Evolutionary conservation across 257 asterid species (phyloP).

Genomic region (Fraxinus anomala): DNA sequence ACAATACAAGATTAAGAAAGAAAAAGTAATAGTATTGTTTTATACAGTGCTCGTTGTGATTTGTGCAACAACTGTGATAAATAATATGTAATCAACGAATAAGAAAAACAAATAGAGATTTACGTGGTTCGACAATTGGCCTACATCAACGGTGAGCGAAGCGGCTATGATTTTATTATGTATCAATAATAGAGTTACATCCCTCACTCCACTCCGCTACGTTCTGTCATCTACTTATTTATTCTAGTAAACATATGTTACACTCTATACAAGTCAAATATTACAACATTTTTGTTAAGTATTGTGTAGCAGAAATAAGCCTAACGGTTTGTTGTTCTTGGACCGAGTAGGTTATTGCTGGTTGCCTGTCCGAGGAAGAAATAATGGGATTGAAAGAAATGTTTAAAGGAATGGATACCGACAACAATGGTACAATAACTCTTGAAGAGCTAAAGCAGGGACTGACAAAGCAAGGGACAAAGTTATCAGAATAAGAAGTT

Average conservation of each 20-base stretch:
- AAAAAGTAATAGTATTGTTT: not conserved
- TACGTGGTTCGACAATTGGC: too few species aligned
- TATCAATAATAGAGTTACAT: too few species aligned
- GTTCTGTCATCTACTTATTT: too few species aligned
- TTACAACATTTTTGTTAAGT: not conserved
- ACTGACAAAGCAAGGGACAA: constrained; percentile 47
- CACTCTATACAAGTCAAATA: too few species aligned
- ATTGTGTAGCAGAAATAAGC: not conserved
- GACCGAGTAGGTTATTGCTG: constrained; percentile 51
- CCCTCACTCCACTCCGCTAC: too few species aligned
- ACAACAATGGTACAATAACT: constrained; percentile 27
- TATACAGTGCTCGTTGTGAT: not conserved
- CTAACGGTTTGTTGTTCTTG: not conserved
- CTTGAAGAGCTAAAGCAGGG: constrained; percentile 36
- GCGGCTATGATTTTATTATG: too few species aligned
- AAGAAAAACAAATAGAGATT: too few species aligned
- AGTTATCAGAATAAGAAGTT: constrained; percentile 47
- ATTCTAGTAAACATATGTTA: too few species aligned
- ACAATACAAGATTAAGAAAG: not conserved
- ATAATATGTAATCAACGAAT: too few species aligned
- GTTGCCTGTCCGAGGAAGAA: constrained; percentile 50
- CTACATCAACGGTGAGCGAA: too few species aligned
- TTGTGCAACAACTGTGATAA: too few species aligned
- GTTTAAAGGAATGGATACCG: constrained; percentile 27
- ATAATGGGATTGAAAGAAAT: constrained; percentile 26